These are phyloP conservation scores for Gentiana straminea DNA, from an alignment of 257 asterid genomes.

Conservation along the genomic window DNA sequence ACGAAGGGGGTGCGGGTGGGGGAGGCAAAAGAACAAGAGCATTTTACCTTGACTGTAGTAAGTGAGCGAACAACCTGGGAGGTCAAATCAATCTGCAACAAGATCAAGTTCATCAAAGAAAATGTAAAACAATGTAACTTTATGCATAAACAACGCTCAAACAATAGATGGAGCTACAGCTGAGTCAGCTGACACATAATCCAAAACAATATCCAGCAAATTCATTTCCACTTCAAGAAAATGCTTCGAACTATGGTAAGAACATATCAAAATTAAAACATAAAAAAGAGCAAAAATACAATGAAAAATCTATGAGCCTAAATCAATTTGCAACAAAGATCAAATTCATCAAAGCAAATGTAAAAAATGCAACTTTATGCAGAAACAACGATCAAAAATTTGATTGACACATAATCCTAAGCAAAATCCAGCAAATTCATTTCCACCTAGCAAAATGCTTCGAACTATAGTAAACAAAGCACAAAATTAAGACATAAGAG, in stretches of 20 bases:
- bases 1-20: too few relatives aligned
- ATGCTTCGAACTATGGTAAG: too few relatives aligned
- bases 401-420: too few relatives aligned
- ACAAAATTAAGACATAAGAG: too few relatives aligned
- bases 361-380: not conserved
- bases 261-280: too few relatives aligned
- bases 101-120: not conserved
- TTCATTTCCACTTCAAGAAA: too few relatives aligned
- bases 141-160: not conserved
- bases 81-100: slow-evolving; percentile 82
- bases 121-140: not conserved
- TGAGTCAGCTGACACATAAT: too few relatives aligned
- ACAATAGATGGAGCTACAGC: not conserved
- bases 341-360: not conserved
- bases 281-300: not conserved
- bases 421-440: too few relatives aligned
- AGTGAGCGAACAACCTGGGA: slow-evolving; percentile 60
- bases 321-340: slow-evolving; percentile 66
- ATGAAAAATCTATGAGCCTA: slow-evolving; percentile 65
- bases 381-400: not conserved
- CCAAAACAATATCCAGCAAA: too few relatives aligned
- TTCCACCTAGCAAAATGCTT: too few relatives aligned
- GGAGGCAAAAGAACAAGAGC: not conserved
- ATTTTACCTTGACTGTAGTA: slow-evolving; percentile 53
- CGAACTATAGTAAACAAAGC: too few relatives aligned